Conservation (phyloP, 2,329 filamentous ascomycete genomes). For the Annulohypoxylon truncatum region DNA sequence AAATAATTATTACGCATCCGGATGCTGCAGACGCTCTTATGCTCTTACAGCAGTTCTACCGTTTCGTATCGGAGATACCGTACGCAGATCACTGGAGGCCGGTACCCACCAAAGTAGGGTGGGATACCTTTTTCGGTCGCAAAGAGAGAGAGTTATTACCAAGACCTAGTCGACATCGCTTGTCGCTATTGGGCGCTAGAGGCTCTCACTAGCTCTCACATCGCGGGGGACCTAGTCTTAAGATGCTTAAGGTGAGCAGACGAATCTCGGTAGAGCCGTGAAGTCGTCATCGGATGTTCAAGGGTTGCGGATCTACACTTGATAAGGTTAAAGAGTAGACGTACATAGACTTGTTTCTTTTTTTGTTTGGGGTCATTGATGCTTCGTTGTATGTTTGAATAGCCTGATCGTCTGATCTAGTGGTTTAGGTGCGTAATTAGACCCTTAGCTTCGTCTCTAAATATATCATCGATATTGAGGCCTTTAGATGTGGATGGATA, state of each 20-base stretch:
- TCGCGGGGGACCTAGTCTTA: constrained; percentile 17
- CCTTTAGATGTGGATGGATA: neutral
- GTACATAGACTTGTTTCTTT: constrained; percentile 10
- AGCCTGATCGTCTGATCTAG: constrained; percentile 1
- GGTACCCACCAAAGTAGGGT: neutral
- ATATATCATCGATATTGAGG: constrained; percentile 1
- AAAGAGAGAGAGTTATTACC: neutral
- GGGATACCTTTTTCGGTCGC: constrained; percentile 8
- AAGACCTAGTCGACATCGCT: constrained; percentile 1
- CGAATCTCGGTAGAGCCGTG: constrained; percentile 27
- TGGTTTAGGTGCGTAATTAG: neutral
- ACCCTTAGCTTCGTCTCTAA: constrained; percentile 6
- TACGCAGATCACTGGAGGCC: constrained; percentile 1
- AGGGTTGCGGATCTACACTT: constrained; percentile 26
- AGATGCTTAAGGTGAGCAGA: constrained; percentile 7
- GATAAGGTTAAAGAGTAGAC: constrained; percentile 12
- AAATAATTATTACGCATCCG: neutral
- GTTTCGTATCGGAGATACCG: neutral
- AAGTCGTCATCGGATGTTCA: constrained; percentile 29
- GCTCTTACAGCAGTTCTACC: constrained; percentile 4
- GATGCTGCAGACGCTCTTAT: constrained; percentile 1
- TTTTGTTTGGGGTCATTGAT: constrained; percentile 1
- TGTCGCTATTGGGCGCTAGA: neutral
- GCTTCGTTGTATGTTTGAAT: neutral
- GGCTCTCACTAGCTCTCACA: constrained; percentile 9